Evolutionary conservation across 805 yeast species (phyloP).

Genomic region (Suhomyces faveliae): DNA sequence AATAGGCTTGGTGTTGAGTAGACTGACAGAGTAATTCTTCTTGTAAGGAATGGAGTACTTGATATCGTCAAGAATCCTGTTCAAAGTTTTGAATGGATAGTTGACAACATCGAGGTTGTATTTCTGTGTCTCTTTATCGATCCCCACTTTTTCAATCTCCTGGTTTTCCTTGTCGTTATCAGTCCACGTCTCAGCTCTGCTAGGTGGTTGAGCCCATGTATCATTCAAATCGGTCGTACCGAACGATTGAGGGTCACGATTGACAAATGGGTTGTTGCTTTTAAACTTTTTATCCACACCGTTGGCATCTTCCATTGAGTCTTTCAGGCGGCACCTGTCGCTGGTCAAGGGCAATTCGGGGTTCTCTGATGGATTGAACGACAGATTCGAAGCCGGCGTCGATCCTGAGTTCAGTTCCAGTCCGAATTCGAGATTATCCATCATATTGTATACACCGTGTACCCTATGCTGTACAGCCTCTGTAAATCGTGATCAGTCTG

Average conservation of each 20-base stretch:
- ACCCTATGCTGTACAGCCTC: too few species aligned
- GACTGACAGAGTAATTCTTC: slow-evolving; percentile 12
- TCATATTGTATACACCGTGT: background rate
- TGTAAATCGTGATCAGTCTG: slow-evolving; percentile 1
- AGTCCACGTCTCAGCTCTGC: background rate
- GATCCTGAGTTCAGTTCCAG: slow-evolving; percentile 1
- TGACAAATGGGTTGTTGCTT: slow-evolving; percentile 12
- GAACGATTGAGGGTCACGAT: background rate
- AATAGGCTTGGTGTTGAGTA: slow-evolving; percentile 33
- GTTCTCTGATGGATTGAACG: background rate
- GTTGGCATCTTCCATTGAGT: background rate
- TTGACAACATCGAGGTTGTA: background rate
- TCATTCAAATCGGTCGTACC: background rate
- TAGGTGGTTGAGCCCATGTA: background rate
- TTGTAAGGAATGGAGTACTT: slow-evolving; percentile 20
- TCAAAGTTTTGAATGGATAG: slow-evolving; percentile 58
- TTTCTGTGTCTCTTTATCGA: too few species aligned
- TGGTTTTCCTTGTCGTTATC: background rate
- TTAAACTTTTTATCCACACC: background rate
- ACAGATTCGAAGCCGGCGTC: background rate
- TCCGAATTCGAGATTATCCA: slow-evolving; percentile 1
- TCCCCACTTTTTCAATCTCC: too few species aligned
- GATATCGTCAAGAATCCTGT: slow-evolving; percentile 66
- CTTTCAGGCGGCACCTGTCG: background rate
- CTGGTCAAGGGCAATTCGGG: background rate